Evolutionary conservation across 805 yeast genomes (phyloP).

Genomic region (Myxozyma mucilagina): DNA sequence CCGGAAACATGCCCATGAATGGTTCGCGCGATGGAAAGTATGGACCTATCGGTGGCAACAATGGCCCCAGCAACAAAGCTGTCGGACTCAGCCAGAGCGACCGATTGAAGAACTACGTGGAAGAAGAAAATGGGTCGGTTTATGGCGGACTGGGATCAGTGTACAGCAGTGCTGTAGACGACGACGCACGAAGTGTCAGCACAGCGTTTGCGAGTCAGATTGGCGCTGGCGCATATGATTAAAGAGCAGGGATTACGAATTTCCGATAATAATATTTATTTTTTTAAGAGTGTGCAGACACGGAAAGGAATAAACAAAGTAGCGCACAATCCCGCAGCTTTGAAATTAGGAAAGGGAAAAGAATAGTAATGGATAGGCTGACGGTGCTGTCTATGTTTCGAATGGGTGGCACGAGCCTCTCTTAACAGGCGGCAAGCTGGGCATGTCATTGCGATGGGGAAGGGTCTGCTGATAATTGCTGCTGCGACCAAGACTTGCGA

Average conservation of each 20-base stretch:
- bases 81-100: slow-evolving; percentile 32
- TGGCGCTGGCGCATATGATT: slow-evolving; percentile 21
- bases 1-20: background rate
- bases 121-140: slow-evolving; percentile 23
- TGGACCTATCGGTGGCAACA: slow-evolving; percentile 19
- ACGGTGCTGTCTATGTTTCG: too few species aligned
- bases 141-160: slow-evolving; percentile 24
- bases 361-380: too few species aligned
- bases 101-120: slow-evolving; percentile 31
- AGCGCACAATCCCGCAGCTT: background rate
- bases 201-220: slow-evolving; percentile 36
- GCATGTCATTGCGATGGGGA: too few species aligned
- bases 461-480: too few species aligned
- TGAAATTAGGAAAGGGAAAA: too few species aligned
- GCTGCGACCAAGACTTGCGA: too few species aligned
- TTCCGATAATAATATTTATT: too few species aligned
- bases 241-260: background rate
- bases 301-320: background rate
- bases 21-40: slow-evolving; percentile 1
- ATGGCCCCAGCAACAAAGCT: slow-evolving; percentile 9
- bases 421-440: too few species aligned
- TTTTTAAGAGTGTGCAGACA: too few species aligned
- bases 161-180: slow-evolving; percentile 26
- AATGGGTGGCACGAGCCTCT: too few species aligned
- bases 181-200: slow-evolving; percentile 32